Evolutionary conservation across 495 filamentous ascomycete species (phyloP).

Genomic region (Margaritispora aquatica): DNA sequence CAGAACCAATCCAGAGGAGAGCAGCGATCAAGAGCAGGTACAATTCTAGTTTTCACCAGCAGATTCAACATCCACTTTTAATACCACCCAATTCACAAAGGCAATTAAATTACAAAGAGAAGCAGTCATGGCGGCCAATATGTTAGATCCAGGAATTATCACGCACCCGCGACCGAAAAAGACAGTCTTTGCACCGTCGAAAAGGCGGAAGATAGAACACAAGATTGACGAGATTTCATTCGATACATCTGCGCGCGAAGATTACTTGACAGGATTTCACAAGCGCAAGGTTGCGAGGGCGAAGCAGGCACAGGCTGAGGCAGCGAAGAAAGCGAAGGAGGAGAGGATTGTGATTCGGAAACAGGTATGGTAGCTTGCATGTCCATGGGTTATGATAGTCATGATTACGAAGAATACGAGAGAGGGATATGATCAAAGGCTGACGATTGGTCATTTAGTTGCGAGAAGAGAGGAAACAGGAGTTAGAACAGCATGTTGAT

Average conservation of each 20-base stretch:
- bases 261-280: conserved; percentile 93
- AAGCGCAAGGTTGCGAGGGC: conserved; percentile 83
- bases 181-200: conserved; percentile 40
- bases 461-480: conserved; percentile 69
- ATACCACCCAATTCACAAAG: not conserved
- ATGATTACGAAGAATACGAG: no score
- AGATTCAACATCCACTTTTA: not conserved
- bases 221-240: conserved; percentile 76
- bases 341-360: conserved; percentile 66
- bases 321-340: conserved; percentile 63
- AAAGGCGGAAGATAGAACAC: conserved; percentile 55
- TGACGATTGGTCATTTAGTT: conserved; percentile 43
- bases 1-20: not conserved
- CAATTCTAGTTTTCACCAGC: no score
- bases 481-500: conserved; percentile 72
- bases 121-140: not conserved
- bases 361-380: conserved; percentile 45
- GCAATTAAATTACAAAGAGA: conserved; percentile 2
- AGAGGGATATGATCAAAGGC: not conserved
- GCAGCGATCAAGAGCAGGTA: no score
- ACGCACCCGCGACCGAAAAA: conserved; percentile 44
- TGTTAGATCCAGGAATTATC: conserved; percentile 31
- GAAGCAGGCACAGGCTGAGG: conserved; percentile 75
- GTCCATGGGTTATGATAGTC: no score
- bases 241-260: conserved; percentile 65